Base-by-base conservation (phyloP, 2,329 filamentous ascomycete species). In the Xylaria sp. region DNA sequence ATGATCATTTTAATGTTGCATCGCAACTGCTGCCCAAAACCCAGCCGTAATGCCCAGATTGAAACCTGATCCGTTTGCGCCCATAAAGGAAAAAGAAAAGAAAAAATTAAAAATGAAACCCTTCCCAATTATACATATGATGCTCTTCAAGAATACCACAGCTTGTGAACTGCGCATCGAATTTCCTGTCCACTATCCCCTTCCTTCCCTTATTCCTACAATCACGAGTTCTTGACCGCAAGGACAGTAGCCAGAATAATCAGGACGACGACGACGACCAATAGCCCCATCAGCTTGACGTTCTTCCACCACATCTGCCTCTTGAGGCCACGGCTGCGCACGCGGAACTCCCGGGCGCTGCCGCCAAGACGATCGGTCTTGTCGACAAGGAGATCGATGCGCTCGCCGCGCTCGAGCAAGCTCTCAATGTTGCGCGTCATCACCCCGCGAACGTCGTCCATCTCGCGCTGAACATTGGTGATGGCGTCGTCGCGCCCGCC, bases 291-390 rank as follows among this genome's bases (percentile, higher is more conserved):
- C 74, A 99, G 83, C 84, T 97, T 97, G 55, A 97, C 88, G 80
- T 99, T 98, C 90, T 98, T 98, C 95, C 95, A 98, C 96, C 96
- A 99, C 96, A 99, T 98, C 82, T 91, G 88, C 78, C 97, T 88
- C 84, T 96, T 92, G 75, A 99, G 81, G 0, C 94, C 94, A 31
- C 94, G 86, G 80, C 92, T 97, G 74, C 95, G 87, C 20, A 98
- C 91, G 62, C 96, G 86, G 79, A 99, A 99, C 79, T 99, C 96
- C 75, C 91, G 87, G 63, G 96, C 94, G 80, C 90, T 96, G 34
- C 93, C 93, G 15, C 95, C 96, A 48, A 99, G 82, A 52, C 94
- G 87, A 79, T 98, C 95, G 58, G 97, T 99, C 89, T 99, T 98
- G 81, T 98, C 94, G 25, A 99, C 94, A 55, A 99, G 84, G 74